Conservation (phyloP, 225 moss, liverwort and hornwort genomes). For the Straminergon stramineum region DNA sequence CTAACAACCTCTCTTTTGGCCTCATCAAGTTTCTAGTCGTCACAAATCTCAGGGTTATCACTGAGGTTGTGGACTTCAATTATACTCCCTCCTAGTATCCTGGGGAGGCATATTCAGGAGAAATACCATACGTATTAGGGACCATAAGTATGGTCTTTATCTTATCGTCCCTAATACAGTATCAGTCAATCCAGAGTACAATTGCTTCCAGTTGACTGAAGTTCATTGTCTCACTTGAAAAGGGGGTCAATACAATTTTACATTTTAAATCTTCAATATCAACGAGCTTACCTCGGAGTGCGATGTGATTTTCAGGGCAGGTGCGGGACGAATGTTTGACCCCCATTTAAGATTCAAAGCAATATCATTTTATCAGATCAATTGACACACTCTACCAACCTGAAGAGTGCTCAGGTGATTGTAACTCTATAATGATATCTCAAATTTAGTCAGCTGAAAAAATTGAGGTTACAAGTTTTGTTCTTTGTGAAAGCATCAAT, state of each 20-base stretch:
- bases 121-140: not conserved
- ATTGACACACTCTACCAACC: not conserved
- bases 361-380: not conserved
- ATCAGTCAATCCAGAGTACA: not conserved
- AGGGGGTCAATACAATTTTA: not conserved
- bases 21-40: not conserved
- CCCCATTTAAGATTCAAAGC: not conserved
- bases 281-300: not conserved
- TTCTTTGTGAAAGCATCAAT: not conserved
- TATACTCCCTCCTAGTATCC: not conserved
- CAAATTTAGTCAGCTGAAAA: not conserved
- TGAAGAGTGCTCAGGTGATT: not conserved
- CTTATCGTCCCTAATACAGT: not conserved
- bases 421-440: not conserved
- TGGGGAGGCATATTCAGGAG: not conserved
- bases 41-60: not conserved
- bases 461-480: not conserved
- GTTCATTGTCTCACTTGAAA: not conserved
- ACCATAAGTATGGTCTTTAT: not conserved
- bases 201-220: not conserved
- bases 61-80: not conserved
- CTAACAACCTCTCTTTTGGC: not conserved
- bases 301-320: not conserved
- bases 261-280: not conserved
- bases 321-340: not conserved